Evolutionary conservation across 306 rosid genomes (phyloP).

Genomic region (Acacia crassicarpa): DNA sequence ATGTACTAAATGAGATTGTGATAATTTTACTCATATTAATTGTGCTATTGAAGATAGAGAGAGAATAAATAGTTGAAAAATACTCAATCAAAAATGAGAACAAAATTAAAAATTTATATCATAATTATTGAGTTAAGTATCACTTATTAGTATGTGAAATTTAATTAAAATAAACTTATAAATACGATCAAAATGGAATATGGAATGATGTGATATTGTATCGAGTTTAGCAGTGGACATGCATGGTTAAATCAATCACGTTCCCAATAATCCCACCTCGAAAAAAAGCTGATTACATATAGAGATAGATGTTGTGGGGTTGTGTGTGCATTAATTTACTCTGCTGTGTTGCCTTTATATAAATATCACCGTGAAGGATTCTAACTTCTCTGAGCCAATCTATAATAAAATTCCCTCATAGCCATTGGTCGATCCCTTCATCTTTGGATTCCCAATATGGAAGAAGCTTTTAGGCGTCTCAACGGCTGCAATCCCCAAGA

Average conservation of each 20-base stretch:
- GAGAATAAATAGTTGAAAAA: no score
- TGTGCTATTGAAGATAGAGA: no score
- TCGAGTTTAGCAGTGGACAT: conserved; percentile 26
- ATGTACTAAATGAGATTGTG: no score
- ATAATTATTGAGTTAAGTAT: no score
- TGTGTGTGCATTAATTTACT: conserved; percentile 6
- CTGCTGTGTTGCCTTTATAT: conserved; percentile 10
- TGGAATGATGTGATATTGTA: background rate
- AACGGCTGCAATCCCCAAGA: conserved; percentile 33
- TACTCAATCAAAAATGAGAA: no score
- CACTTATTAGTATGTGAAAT: no score
- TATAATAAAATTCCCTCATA: background rate
- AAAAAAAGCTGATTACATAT: background rate
- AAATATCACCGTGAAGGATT: conserved; percentile 22
- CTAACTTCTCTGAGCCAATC: background rate
- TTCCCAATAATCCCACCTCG: conserved; percentile 20
- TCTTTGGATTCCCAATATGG: conserved; percentile 39
- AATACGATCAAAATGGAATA: no score
- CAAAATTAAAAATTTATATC: no score
- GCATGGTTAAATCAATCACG: conserved; percentile 51
- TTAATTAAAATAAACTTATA: no score
- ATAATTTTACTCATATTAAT: no score
- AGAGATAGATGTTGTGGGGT: background rate
- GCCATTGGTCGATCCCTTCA: background rate
- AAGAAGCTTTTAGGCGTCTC: conserved; percentile 62